Conservation (phyloP, 2,329 filamentous ascomycete genomes). For the Purpureocillium lavendulum region DNA sequence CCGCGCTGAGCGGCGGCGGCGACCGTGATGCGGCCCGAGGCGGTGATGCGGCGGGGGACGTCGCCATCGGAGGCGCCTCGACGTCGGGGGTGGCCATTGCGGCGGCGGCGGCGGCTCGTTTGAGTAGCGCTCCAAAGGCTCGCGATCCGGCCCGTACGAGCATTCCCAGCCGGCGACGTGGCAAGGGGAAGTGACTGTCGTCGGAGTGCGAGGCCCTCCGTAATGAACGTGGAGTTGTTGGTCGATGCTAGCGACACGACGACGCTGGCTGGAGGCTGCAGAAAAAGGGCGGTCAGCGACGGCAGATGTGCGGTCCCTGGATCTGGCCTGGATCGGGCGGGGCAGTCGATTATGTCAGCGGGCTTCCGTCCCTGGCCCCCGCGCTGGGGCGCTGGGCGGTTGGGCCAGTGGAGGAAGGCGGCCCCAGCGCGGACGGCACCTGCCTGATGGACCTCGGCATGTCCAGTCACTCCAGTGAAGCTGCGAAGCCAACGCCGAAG, state of each 20-base stretch:
- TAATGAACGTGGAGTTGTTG: not conserved
- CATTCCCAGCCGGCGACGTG: slow-evolving; percentile 5
- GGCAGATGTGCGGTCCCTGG: slow-evolving; percentile 14
- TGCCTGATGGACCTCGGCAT: too few relatives aligned
- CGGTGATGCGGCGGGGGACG: slow-evolving; percentile 5
- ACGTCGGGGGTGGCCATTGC: slow-evolving; percentile 7
- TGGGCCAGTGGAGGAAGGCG: too few relatives aligned
- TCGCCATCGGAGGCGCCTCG: slow-evolving; percentile 3
- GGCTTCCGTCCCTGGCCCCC: too few relatives aligned
- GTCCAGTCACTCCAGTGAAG: too few relatives aligned
- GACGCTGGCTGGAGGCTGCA: not conserved
- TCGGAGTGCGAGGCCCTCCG: not conserved
- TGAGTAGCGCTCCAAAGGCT: slow-evolving; percentile 6
- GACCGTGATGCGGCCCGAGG: not conserved
- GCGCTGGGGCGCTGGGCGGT: too few relatives aligned
- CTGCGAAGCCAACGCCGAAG: too few relatives aligned
- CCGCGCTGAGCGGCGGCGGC: not conserved
- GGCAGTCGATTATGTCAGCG: too few relatives aligned
- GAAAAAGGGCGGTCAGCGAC: slow-evolving; percentile 14
- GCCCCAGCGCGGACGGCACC: too few relatives aligned
- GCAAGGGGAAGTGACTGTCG: not conserved
- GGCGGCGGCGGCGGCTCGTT: slow-evolving; percentile 5
- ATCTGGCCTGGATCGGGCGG: not conserved
- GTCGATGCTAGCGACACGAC: too few relatives aligned
- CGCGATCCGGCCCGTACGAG: slow-evolving; percentile 8